Conservation (phyloP, 495 filamentous ascomycete species). For the Jackrogersella minutella region DNA sequence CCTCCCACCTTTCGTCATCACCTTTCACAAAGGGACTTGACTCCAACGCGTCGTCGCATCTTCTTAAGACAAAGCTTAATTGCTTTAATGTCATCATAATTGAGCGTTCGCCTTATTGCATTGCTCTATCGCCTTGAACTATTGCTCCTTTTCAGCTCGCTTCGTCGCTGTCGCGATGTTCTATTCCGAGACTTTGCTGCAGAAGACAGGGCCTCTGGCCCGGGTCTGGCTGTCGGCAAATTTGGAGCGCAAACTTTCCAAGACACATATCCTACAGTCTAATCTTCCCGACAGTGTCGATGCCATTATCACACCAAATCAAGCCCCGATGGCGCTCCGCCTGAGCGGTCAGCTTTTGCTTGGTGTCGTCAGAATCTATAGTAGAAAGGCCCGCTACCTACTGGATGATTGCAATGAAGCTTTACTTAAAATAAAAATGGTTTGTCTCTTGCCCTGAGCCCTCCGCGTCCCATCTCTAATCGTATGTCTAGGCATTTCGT, state of each 20-base stretch:
- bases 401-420: conserved; percentile 98
- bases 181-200: conserved; percentile 94
- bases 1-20: conserved; percentile 34
- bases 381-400: conserved; percentile 93
- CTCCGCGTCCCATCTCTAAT: conserved; percentile 12
- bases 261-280: conserved; percentile 89
- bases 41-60: conserved; percentile 40
- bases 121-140: conserved; percentile 13
- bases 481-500: conserved; percentile 71
- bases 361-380: conserved; percentile 97
- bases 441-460: conserved; percentile 50
- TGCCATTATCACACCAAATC: conserved; percentile 91
- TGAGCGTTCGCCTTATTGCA: conserved; percentile 31
- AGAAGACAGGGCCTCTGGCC: conserved; percentile 95
- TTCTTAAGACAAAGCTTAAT: conserved; percentile 33
- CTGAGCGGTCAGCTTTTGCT: conserved; percentile 92
- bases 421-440: conserved; percentile 97
- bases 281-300: conserved; percentile 92
- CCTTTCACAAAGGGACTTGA: conserved; percentile 18
- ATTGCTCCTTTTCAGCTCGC: conserved; percentile 48
- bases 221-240: conserved; percentile 98
- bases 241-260: conserved; percentile 95
- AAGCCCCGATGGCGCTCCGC: conserved; percentile 93
- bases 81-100: conserved; percentile 40
- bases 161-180: conserved; percentile 76